These are phyloP conservation scores for Claviceps monticola DNA, from an alignment of 2,329 filamentous ascomycete genomes.

Conservation along the genomic window DNA sequence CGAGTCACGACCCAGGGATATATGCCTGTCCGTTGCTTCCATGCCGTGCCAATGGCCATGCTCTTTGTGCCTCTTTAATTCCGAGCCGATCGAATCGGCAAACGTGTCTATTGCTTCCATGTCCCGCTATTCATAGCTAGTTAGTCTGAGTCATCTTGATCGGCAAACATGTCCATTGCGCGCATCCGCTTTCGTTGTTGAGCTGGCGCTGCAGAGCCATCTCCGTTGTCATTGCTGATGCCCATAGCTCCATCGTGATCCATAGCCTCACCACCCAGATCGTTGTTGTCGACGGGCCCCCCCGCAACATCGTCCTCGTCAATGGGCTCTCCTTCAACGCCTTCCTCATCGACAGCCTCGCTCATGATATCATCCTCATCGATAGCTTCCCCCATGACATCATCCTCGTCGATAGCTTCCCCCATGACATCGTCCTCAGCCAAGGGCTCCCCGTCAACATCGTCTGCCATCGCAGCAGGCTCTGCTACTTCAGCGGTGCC, in stretches of 20 bases:
- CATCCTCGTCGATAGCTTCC: slow-evolving; percentile 32
- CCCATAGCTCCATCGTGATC: slow-evolving; percentile 26
- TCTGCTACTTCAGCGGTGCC: slow-evolving; percentile 2
- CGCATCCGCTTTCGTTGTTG: slow-evolving; percentile 49
- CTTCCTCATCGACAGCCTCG: slow-evolving; percentile 19
- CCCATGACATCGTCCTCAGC: slow-evolving; percentile 31
- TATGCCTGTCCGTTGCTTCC: not conserved
- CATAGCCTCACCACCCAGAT: slow-evolving; percentile 26
- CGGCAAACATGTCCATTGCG: slow-evolving; percentile 79
- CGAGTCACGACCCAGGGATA: too few relatives aligned
- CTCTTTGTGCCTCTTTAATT: not conserved
- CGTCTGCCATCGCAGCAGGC: slow-evolving; percentile 20
- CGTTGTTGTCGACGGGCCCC: slow-evolving; percentile 29
- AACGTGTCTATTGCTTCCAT: slow-evolving; percentile 29
- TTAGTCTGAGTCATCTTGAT: slow-evolving; percentile 41
- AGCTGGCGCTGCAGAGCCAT: slow-evolving; percentile 16
- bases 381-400: slow-evolving; percentile 32
- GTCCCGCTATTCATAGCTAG: not conserved
- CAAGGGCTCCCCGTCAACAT: slow-evolving; percentile 23
- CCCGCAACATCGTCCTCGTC: slow-evolving; percentile 22
- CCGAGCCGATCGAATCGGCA: slow-evolving; percentile 52
- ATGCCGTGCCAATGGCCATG: not conserved
- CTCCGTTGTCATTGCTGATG: slow-evolving; percentile 16
- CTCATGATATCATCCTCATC: slow-evolving; percentile 27
- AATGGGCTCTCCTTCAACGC: too few relatives aligned